Conservation (phyloP, 768 basidiomycete genomes). For the Hysterangium stoloniferum region DNA sequence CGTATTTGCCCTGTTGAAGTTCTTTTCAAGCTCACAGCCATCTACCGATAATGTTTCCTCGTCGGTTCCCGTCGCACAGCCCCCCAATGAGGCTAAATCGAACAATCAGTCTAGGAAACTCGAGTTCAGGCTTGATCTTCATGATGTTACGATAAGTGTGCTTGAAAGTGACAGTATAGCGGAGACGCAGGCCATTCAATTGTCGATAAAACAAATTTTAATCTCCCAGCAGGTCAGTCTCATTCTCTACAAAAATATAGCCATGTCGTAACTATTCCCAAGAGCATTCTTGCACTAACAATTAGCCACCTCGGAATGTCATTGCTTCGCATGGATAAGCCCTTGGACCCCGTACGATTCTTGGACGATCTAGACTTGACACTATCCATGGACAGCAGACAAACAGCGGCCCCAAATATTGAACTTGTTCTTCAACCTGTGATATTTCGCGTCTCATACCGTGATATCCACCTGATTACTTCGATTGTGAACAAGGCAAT, state of each 20-base stretch:
- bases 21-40: conserved; percentile 54
- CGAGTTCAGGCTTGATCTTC: conserved; percentile 79
- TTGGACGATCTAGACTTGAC: conserved; percentile 89
- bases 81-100: not conserved
- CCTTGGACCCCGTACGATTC: conserved; percentile 80
- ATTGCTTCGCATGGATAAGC: conserved; percentile 76
- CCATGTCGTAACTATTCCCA: not conserved
- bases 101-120: conserved; percentile 18
- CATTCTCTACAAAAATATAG: not conserved
- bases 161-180: conserved; percentile 76
- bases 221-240: conserved; percentile 78
- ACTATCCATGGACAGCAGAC: conserved; percentile 79
- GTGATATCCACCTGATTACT: conserved; percentile 86
- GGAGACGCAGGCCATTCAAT: conserved; percentile 78
- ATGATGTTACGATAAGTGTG: conserved; percentile 82
- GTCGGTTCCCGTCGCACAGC: conserved; percentile 13
- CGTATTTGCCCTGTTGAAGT: conserved; percentile 79
- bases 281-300: conserved; percentile 79
- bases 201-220: conserved; percentile 78
- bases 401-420: conserved; percentile 62
- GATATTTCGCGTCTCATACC: conserved; percentile 90
- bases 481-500: conserved; percentile 82
- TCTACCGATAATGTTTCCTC: conserved; percentile 7
- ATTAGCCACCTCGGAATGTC: conserved; percentile 89
- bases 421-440: conserved; percentile 78